Evolutionary conservation across 441 rosid genomes (phyloP).

Genomic region (Aleurites moluccanus): DNA sequence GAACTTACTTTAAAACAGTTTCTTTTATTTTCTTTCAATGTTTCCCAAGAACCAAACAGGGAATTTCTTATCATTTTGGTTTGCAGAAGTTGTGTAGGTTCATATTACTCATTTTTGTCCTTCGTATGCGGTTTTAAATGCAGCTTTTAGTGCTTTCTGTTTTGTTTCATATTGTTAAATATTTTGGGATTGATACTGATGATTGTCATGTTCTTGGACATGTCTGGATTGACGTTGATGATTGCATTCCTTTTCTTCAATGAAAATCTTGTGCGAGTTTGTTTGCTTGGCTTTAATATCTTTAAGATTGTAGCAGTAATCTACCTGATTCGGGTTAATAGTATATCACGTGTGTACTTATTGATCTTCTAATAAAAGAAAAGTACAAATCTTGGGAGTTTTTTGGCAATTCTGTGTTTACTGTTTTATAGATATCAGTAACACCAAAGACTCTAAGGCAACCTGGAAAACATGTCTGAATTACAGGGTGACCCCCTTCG

Average conservation of each 20-base stretch:
- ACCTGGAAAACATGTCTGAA: constrained; percentile 15
- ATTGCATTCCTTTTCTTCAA: neutral
- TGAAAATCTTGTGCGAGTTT: neutral
- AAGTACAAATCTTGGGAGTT: neutral
- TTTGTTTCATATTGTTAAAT: constrained; percentile 1
- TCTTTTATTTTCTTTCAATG: neutral
- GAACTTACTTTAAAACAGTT: neutral
- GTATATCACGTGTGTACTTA: neutral
- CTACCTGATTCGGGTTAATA: neutral
- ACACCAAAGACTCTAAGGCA: neutral
- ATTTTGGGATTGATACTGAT: neutral
- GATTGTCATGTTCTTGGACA: neutral
- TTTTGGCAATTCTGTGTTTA: neutral
- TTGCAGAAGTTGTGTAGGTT: neutral
- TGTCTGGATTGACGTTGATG: neutral
- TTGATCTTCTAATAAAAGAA: neutral
- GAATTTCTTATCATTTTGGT: neutral
- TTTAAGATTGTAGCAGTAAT: neutral
- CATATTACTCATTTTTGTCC: neutral
- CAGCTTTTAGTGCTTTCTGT: neutral
- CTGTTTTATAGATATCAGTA: constrained; percentile 4
- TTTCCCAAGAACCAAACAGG: constrained; percentile 5
- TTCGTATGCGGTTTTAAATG: neutral
- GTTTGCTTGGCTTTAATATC: neutral
- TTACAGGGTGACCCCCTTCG: constrained; percentile 61